phyloP scores from a whole-genome alignment of 768 basidiomycete genomes.

The Amanita phalloides region DNA sequence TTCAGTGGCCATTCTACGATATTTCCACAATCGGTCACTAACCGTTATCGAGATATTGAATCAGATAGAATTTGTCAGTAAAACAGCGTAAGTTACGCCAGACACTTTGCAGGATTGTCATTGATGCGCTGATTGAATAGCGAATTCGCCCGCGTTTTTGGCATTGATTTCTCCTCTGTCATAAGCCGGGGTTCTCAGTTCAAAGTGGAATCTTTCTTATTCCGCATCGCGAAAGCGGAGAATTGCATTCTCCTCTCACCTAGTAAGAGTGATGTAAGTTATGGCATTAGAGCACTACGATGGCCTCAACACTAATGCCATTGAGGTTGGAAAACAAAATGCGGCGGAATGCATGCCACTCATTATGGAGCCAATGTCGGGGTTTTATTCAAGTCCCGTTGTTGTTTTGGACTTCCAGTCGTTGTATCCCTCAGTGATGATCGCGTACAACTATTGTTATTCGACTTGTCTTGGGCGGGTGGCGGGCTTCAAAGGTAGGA shows the following conservation, averaged over 20 bases:
- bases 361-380: slow-evolving; percentile 90
- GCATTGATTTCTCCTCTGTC: slow-evolving; percentile 94
- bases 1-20: slow-evolving; percentile 40
- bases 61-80: slow-evolving; percentile 70
- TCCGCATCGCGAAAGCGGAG: slow-evolving; percentile 94
- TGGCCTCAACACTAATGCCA: not conserved
- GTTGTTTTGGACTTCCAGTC: slow-evolving; percentile 95
- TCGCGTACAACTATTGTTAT: slow-evolving; percentile 96
- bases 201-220: slow-evolving; percentile 99
- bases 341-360: slow-evolving; percentile 94
- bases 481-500: slow-evolving; percentile 74
- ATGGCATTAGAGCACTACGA: not conserved
- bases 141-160: slow-evolving; percentile 95
- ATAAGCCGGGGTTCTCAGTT: slow-evolving; percentile 93
- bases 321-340: slow-evolving; percentile 88
- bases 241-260: slow-evolving; percentile 87
- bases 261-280: slow-evolving; percentile 66
- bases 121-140: slow-evolving; percentile 26
- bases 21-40: slow-evolving; percentile 53
- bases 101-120: not conserved
- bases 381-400: slow-evolving; percentile 87
- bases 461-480: slow-evolving; percentile 92
- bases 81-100: slow-evolving; percentile 63
- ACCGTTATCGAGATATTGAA: slow-evolving; percentile 77
- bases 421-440: slow-evolving; percentile 96